A percentile compares a stretch with the other conserved stretches of the same genome.
Conservation (phyloP, 2,329 filamentous ascomycete genomes). For the Pseudogymnoascus pannorum region DNA sequence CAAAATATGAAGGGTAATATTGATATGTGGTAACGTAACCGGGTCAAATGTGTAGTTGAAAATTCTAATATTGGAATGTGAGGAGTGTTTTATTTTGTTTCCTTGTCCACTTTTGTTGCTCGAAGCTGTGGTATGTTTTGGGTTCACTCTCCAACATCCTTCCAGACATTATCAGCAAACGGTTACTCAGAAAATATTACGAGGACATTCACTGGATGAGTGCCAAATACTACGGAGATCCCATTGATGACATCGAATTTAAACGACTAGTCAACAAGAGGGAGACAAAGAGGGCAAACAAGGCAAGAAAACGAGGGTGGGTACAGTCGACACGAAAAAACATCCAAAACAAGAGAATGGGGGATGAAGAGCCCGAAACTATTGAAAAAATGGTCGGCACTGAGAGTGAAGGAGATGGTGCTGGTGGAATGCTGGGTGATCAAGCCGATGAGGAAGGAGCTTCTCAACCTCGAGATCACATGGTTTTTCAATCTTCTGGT, state of each 20-base stretch:
- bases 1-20: neutral
- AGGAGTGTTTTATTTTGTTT: neutral
- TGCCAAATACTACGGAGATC: neutral
- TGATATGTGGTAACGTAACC: neutral
- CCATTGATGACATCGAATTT: neutral
- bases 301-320: neutral
- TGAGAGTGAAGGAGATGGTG: neutral
- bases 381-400: neutral
- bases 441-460: neutral
- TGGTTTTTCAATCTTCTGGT: neutral
- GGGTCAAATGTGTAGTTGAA: too few species aligned
- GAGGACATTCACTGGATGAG: neutral
- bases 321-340: neutral
- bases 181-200: neutral
- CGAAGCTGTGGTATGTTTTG: too few species aligned
- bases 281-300: neutral
- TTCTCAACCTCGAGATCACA: neutral
- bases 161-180: neutral
- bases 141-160: neutral
- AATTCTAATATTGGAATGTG: neutral
- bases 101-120: neutral
- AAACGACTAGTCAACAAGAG: neutral
- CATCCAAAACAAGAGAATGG: neutral
- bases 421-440: neutral
- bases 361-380: neutral